A percentile compares a stretch with the other conserved stretches of the same genome.
Conservation (phyloP, 306 rosid genomes). For the Lotus japonicus region DNA sequence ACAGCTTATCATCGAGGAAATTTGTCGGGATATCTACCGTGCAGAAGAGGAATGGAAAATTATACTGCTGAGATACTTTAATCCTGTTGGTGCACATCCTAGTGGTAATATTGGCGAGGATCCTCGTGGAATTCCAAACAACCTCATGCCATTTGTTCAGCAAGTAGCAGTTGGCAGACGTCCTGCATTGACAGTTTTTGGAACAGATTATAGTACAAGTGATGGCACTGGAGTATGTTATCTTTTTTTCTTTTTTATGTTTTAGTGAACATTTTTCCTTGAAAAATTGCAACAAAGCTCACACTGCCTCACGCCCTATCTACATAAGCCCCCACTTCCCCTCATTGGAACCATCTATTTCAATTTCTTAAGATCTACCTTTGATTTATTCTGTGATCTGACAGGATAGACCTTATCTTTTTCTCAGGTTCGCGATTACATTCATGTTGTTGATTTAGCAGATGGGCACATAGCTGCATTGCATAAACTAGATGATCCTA, state of each 20-base stretch:
- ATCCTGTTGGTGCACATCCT: constrained; percentile 95
- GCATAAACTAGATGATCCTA: constrained; percentile 54
- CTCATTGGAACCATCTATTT: background rate
- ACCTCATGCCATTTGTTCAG: constrained; percentile 98
- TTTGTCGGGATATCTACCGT: constrained; percentile 55
- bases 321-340: background rate
- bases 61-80: constrained; percentile 87
- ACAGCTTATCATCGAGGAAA: constrained; percentile 90
- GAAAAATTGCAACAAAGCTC: background rate
- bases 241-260: background rate
- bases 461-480: constrained; percentile 95
- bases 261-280: background rate
- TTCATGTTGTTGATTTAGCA: constrained; percentile 94
- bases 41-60: constrained; percentile 83
- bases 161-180: constrained; percentile 99
- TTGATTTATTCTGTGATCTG: constrained; percentile 18
- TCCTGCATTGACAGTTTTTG: constrained; percentile 72
- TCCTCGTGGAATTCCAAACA: constrained; percentile 94
- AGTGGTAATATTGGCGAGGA: constrained; percentile 95
- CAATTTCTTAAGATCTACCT: background rate
- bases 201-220: constrained; percentile 75
- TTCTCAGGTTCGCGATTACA: constrained; percentile 90
- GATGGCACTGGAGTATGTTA: constrained; percentile 96
- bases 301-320: background rate
- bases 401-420: constrained; percentile 12